Percentiles rank a stretch among this genome's conserved stretches.
Conservation (phyloP, 2,329 filamentous ascomycete species). For the Colletotrichum sp. region DNA sequence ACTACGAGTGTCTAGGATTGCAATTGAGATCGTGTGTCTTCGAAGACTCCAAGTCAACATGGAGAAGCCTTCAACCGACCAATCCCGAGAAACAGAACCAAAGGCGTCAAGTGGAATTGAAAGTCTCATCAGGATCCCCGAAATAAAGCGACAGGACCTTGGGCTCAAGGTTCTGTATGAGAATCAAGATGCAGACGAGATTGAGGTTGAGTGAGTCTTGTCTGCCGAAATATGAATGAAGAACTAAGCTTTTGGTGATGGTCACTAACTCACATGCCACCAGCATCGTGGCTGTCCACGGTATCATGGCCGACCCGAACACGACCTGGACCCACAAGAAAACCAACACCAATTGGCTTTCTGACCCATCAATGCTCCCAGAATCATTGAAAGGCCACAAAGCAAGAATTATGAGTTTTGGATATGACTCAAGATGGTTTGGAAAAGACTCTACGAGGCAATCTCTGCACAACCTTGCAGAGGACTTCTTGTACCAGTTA, state of each 20-base stretch:
- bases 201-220: background rate
- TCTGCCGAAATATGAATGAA: background rate
- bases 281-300: background rate
- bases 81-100: background rate
- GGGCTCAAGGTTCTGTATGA: background rate
- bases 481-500: background rate
- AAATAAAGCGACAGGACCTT: background rate
- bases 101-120: background rate
- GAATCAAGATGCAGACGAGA: background rate
- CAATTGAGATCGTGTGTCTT: background rate
- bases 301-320: background rate
- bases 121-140: background rate
- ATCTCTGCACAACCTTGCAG: background rate
- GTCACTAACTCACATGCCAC: background rate
- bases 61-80: background rate
- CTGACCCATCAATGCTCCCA: background rate
- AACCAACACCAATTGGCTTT: background rate
- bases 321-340: constrained; percentile 16
- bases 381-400: background rate
- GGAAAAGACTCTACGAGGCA: background rate
- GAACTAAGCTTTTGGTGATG: background rate
- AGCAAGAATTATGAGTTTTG: background rate
- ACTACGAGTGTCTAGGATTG: background rate
- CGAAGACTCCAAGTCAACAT: background rate
- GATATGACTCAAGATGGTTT: background rate